Base-by-base conservation (phyloP, 148 eudicot species). In the Gaultheria prostrata region DNA sequence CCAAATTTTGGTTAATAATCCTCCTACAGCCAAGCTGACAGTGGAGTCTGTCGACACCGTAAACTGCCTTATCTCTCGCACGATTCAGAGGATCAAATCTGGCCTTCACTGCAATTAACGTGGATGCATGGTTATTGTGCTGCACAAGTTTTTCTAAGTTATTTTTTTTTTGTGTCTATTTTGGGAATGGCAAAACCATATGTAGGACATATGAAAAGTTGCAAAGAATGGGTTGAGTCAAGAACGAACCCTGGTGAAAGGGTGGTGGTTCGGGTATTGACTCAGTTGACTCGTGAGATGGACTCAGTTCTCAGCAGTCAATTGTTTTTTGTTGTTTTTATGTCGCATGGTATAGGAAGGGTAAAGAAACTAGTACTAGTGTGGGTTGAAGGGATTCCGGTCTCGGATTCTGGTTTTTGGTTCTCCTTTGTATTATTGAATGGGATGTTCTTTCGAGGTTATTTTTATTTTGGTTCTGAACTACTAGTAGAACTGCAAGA, bases 261-360 rank as follows among this genome's bases (percentile, higher is more conserved):
- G 83, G 88, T 85, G 82, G 51, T 78, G 97, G 97, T 92, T 92
- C 91, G 95, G 95, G 97, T 87, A 91, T 91, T 92, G 97, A 93
- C 95, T 92, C 90, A 33, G 87, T 82, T 48, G 86, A 86, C 81
- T 77, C 80, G 21, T 63, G 74, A 80, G 78, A 54, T 83, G 72
- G 86, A 76, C 76, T 78, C 48, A 17, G 82, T 78, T 56, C 74
- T 73, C 73, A 28, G 12, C 24, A 77, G 82, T 73, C 15, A 18
- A 17, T 74, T 74, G 53, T 21, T 11, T 11, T 74, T 74, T 45
- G 53, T 45, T 43, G 49, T 35, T 73, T 39, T 30, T 67, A 26
- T 30, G 35, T 67, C 39, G 6, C 18, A 39, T 39, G 49, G 45
- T 73, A 39, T 15, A 8, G 51, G 51, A 20, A 45, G 30, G 51